Evolutionary conservation across 2,329 filamentous ascomycete species (phyloP).

Genomic region (Hypoxylon sp.): DNA sequence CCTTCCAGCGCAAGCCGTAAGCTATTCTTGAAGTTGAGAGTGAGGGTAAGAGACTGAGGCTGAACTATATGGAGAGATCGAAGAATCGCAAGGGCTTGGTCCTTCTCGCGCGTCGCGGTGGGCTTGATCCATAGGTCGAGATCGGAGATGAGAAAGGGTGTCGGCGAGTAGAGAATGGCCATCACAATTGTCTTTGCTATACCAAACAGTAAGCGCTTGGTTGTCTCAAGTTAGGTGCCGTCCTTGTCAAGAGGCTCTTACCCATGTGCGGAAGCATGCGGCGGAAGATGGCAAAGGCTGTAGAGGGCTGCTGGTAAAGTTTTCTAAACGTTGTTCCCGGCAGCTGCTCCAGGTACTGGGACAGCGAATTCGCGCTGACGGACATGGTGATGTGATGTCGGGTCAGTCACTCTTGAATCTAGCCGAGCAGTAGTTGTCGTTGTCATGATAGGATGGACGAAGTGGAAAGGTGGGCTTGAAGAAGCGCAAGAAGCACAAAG

Average conservation of each 20-base stretch:
- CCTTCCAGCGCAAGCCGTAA: conserved; percentile 89
- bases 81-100: conserved; percentile 85
- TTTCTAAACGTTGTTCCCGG: conserved; percentile 90
- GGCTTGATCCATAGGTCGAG: conserved; percentile 89
- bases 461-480: not conserved
- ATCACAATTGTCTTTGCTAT: conserved; percentile 95
- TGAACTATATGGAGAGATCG: conserved; percentile 88
- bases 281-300: conserved; percentile 93
- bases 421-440: conserved; percentile 28
- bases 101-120: conserved; percentile 74
- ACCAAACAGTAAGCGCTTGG: conserved; percentile 9
- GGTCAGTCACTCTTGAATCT: conserved; percentile 24
- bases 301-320: conserved; percentile 96
- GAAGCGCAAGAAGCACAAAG: not conserved
- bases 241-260: conserved; percentile 57
- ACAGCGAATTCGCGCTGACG: conserved; percentile 62
- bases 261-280: conserved; percentile 95
- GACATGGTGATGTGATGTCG: conserved; percentile 47
- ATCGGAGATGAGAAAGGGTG: conserved; percentile 81
- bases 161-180: conserved; percentile 91
- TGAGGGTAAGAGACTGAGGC: conserved; percentile 81
- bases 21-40: conserved; percentile 84
- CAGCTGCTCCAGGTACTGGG: conserved; percentile 93
- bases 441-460: conserved; percentile 24
- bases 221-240: not conserved